A percentile compares a stretch with the other conserved stretches of the same genome.
These are phyloP conservation scores for Pseudogymnoascus verrucosus DNA, from an alignment of 2,329 filamentous ascomycete genomes.

Conservation along the genomic window DNA sequence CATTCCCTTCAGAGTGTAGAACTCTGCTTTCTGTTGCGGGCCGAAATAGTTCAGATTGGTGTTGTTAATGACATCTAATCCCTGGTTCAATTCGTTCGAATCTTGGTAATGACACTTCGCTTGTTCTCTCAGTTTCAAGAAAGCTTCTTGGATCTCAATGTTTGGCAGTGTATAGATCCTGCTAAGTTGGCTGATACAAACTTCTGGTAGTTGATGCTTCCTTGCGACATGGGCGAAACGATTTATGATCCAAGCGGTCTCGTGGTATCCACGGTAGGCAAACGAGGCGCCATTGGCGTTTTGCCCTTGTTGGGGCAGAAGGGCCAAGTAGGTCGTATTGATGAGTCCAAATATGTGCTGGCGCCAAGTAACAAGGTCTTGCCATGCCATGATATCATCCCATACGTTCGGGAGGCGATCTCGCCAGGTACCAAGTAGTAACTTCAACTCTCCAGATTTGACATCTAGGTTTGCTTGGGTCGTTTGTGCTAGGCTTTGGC, in stretches of 20 bases:
- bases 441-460: conserved; percentile 91
- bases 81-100: conserved; percentile 79
- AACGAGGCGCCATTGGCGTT: conserved; percentile 78
- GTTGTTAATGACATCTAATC: conserved; percentile 97
- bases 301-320: conserved; percentile 72
- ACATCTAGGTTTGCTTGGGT: conserved; percentile 78
- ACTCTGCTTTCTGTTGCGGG: conserved; percentile 91
- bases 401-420: conserved; percentile 94
- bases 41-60: conserved; percentile 99
- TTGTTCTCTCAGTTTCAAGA: conserved; percentile 96
- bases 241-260: conserved; percentile 99
- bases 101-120: conserved; percentile 99
- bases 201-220: conserved; percentile 92
- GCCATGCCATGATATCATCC: conserved; percentile 99
- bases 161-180: conserved; percentile 98
- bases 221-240: conserved; percentile 94
- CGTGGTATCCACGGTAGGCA: conserved; percentile 94
- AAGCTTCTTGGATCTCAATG: conserved; percentile 98
- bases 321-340: conserved; percentile 82
- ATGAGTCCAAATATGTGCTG: conserved; percentile 98
- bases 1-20: conserved; percentile 99
- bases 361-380: conserved; percentile 98
- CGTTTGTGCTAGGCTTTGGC: conserved; percentile 78
- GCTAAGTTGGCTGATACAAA: conserved; percentile 94
- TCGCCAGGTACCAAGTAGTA: conserved; percentile 89